Percentiles rank a stretch among this genome's conserved stretches.
These are phyloP conservation scores for Fusarium sublunatum DNA, from an alignment of 2,329 filamentous ascomycete species.

Conservation along the genomic window DNA sequence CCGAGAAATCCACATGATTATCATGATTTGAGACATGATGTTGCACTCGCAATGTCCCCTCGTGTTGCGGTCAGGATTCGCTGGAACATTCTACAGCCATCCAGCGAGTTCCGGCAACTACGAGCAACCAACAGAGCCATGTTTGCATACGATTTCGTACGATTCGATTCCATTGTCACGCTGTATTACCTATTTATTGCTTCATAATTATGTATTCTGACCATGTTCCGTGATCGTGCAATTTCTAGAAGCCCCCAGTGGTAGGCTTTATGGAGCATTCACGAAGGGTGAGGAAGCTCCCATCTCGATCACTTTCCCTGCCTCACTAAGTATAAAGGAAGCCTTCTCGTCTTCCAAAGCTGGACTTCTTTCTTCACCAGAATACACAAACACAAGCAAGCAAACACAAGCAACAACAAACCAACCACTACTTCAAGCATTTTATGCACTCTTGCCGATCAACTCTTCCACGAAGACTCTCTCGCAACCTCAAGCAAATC, in stretches of 20 bases:
- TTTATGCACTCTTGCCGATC: constrained; percentile 43
- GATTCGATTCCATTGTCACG: constrained; percentile 30
- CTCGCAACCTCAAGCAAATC: constrained; percentile 45
- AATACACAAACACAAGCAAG: constrained; percentile 42
- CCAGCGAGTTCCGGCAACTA: constrained; percentile 33
- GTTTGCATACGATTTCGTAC: constrained; percentile 16
- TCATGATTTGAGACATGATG: neutral
- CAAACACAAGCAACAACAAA: constrained; percentile 37
- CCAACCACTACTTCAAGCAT: constrained; percentile 10
- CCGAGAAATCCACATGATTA: neutral
- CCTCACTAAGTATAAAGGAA: constrained; percentile 49
- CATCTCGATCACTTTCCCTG: constrained; percentile 11
- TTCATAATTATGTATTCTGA: constrained; percentile 25
- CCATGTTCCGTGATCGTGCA: constrained; percentile 20
- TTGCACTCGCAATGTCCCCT: neutral
- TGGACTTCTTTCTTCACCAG: constrained; percentile 43
- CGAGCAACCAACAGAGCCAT: constrained; percentile 13
- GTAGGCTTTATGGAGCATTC: constrained; percentile 32
- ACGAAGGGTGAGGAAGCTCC: constrained; percentile 33
- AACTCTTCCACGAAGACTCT: constrained; percentile 41
- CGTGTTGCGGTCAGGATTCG: neutral
- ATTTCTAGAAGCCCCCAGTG: constrained; percentile 44
- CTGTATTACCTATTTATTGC: constrained; percentile 5
- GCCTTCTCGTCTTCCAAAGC: constrained; percentile 17
- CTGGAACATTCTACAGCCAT: constrained; percentile 40